Base-by-base conservation (phyloP, 331 rosid genomes). In the Saraca asoca region DNA sequence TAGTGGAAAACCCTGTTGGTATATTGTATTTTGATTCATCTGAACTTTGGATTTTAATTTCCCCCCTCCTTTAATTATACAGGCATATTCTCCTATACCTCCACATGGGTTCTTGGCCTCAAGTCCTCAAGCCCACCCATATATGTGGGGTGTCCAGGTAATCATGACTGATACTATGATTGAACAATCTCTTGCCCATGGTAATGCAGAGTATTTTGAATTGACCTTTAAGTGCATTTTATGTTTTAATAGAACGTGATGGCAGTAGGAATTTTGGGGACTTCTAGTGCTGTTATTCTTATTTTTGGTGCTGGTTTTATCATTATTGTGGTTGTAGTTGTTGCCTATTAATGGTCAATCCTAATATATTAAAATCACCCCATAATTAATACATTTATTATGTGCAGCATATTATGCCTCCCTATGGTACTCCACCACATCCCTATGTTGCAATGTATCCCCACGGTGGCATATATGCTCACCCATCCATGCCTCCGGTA, bases 81-180 rank as follows among this genome's bases (percentile, higher is more conserved):
- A 93, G 98, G 96, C 98, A 50, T 93, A 90, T 77, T 90, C 97
- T 83, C 91, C 96, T 12, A 83, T 93, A 41, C 98, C 98, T 70
- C 95, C 98, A 9, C 98, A 83, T 75, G 97, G 97, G 55, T 93
- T 72, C 77, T 35, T 93, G 91, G 96, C 98, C 7, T 85, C 96
- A 64, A 86, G 89, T 72, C 98, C 96, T 51, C 98, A 93, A 66
- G 89, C 95, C 66, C 97, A 86, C 76, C 96, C 98, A 44, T 93
- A 93, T 70, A 85, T 93, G 97, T 90, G 97, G 98, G 97, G 98
- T 39, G 96, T 93, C 73, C 97, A 93, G 95, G 98, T 92, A 79
- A 63, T 38, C 60, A 12, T 9, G 20, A 5, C 54, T n/a, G 7
- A 14, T 10, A 18, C 38, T 41, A 51, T 57, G 24, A 68, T 71